phyloP scores from a whole-genome alignment of 192 early-diverging fungal genomes.

The Linnemannia elongata region DNA sequence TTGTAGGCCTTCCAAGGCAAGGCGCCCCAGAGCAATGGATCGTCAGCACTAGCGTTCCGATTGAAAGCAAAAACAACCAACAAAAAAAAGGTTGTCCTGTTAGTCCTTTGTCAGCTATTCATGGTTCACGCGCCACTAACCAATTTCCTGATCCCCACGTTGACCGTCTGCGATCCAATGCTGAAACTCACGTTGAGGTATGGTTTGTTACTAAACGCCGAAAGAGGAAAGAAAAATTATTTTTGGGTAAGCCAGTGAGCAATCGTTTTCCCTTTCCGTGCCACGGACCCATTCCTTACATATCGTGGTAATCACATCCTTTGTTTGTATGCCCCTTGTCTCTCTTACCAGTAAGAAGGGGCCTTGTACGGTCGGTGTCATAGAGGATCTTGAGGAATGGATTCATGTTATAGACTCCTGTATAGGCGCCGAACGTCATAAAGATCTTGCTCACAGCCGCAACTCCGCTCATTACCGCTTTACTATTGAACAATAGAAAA shows the following conservation, averaged over 20 bases:
- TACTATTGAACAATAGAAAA: constrained; percentile 1
- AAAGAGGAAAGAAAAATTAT: not conserved
- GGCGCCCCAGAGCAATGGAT: constrained; percentile 82
- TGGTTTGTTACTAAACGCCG: constrained; percentile 75
- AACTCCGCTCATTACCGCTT: constrained; percentile 44
- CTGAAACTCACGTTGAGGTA: constrained; percentile 66
- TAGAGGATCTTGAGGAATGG: constrained; percentile 69
- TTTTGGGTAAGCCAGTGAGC: not conserved
- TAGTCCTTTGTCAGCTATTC: not conserved
- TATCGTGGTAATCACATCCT: constrained; percentile 12
- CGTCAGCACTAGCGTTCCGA: constrained; percentile 65
- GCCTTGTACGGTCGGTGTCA: constrained; percentile 66
- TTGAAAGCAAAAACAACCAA: not conserved
- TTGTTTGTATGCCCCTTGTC: not conserved
- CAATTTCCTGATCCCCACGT: not conserved
- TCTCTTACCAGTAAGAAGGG: constrained; percentile 72
- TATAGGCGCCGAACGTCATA: constrained; percentile 53
- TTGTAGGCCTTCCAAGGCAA: constrained; percentile 70
- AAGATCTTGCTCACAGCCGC: constrained; percentile 45
- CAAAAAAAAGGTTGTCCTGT: not conserved
- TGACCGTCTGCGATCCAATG: not conserved
- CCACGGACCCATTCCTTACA: not conserved
- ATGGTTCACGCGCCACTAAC: too few relatives aligned
- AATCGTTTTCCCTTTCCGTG: not conserved
- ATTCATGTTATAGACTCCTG: constrained; percentile 68